Conservation (phyloP, 805 yeast genomes). For the Candida broadrunensis region DNA sequence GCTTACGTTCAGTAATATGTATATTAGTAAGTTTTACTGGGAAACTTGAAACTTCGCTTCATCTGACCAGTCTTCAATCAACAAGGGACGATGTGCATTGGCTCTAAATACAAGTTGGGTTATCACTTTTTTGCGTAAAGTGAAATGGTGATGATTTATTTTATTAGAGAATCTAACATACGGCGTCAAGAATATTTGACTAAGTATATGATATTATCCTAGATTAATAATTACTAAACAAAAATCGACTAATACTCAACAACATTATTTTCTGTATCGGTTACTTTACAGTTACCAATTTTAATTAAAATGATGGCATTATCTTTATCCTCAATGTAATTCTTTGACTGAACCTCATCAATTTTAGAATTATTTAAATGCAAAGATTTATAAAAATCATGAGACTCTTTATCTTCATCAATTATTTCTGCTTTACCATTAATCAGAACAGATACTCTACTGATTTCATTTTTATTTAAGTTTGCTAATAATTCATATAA, state of each 20-base stretch:
- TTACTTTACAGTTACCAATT: constrained; percentile 68
- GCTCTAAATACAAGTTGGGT: too few relatives aligned
- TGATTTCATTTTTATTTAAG: constrained; percentile 75
- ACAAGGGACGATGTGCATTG: too few relatives aligned
- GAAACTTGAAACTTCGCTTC: too few relatives aligned
- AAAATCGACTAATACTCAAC: constrained; percentile 22
- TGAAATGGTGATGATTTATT: too few relatives aligned
- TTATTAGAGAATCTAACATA: too few relatives aligned
- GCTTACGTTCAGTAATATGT: too few relatives aligned
- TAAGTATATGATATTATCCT: too few relatives aligned
- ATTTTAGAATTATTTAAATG: constrained; percentile 64
- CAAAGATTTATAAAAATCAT: constrained; percentile 59
- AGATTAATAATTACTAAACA: too few relatives aligned
- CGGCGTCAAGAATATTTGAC: too few relatives aligned
- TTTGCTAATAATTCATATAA: constrained; percentile 59
- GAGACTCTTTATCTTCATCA: constrained; percentile 25
- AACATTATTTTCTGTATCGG: constrained; percentile 70
- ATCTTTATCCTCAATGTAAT: constrained; percentile 49
- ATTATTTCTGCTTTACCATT: constrained; percentile 67
- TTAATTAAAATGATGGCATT: constrained; percentile 65
- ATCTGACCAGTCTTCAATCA: too few relatives aligned
- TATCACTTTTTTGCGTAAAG: too few relatives aligned
- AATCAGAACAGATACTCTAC: constrained; percentile 79
- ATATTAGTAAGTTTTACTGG: too few relatives aligned
- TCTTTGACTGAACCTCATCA: constrained; percentile 62